phyloP scores from a whole-genome alignment of 108 stramenopile genomes.

The Thalassiosira profunda region DNA sequence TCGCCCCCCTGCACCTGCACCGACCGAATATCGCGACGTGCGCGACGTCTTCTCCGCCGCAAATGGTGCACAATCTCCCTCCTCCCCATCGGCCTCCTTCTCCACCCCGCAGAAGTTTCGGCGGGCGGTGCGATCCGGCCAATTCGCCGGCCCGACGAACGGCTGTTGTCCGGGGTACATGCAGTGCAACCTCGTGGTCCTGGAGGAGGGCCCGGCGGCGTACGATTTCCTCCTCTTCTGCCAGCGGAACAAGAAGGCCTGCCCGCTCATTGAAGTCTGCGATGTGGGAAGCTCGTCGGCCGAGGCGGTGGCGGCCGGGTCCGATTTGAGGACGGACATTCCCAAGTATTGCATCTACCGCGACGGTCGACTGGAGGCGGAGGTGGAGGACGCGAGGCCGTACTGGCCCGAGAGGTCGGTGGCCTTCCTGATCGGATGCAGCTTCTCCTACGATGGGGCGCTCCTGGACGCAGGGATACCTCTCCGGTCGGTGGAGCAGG shows the following conservation, averaged over 20 bases:
- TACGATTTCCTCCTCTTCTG: conserved; percentile 93
- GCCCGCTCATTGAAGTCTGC: conserved; percentile 88
- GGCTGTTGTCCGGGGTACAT: conserved; percentile 80
- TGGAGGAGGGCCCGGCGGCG: conserved; percentile 68
- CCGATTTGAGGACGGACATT: conserved; percentile 75
- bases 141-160: conserved; percentile 67
- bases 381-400: conserved; percentile 64
- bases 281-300: conserved; percentile 63
- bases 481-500: conserved; percentile 70
- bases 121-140: conserved; percentile 40
- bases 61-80: not conserved
- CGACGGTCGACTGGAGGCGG: conserved; percentile 65
- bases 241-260: conserved; percentile 85
- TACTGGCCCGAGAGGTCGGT: conserved; percentile 82
- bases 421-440: conserved; percentile 89
- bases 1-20: not conserved
- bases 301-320: conserved; percentile 42
- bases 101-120: conserved; percentile 50
- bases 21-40: conserved; percentile 1
- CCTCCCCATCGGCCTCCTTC: not conserved
- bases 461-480: conserved; percentile 75
- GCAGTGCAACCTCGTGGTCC: conserved; percentile 90
- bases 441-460: conserved; percentile 86
- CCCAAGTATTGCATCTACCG: conserved; percentile 80
- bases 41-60: conserved; percentile 4